Base-by-base conservation (phyloP, 2,329 filamentous ascomycete genomes). In the Claviceps digitariae region DNA sequence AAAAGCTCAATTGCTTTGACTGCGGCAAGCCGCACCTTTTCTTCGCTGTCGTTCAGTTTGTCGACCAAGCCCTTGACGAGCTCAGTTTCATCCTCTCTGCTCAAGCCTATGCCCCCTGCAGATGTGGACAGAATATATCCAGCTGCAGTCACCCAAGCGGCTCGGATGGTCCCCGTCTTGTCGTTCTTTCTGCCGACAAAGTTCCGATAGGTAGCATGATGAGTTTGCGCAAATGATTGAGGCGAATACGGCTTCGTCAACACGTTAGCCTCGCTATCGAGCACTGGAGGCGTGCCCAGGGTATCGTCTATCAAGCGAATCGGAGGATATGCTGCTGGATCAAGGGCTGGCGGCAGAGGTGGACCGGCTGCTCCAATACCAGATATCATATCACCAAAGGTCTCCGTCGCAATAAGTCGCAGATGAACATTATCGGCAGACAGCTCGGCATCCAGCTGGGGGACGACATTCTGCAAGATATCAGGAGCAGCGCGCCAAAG, bases 301-400 rank as follows among this genome's bases (percentile, higher is more conserved):
- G 58, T 29, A 21, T 84, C 81, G 52, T 83, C 80, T 23, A 77
- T 69, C 38, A 88, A 66, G 56, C 78, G 84, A 48, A 85, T 73
- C 4, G 86, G 84, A n/a, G 91, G 91, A 62, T 94, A 96, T 31
- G 86, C 84, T 23, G 86, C 79, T 13, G 91, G 87, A 62, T 96
- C 89, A 63, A 95, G 76, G 1, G 74, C 68, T 10, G 85, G 79
- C 7, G 81, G 71, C 15, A 86, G 80, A 17, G 90, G 89, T 53
- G 88, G 87, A 0, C 91, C 91, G 56, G 90, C 89, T 56, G 91
- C 87, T 50, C 91, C 91, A 65, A 97, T 94, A 6, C 91, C 91
- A 43, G 91, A 85, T 27, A 94, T 86, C 75, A 98, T 90, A 64
- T 97, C 91, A 52, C 94, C 93, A 41, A 98, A 81, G 0, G 93